Conservation (phyloP, 2,329 filamentous ascomycete species). For the Albophoma yamanashiensis region DNA sequence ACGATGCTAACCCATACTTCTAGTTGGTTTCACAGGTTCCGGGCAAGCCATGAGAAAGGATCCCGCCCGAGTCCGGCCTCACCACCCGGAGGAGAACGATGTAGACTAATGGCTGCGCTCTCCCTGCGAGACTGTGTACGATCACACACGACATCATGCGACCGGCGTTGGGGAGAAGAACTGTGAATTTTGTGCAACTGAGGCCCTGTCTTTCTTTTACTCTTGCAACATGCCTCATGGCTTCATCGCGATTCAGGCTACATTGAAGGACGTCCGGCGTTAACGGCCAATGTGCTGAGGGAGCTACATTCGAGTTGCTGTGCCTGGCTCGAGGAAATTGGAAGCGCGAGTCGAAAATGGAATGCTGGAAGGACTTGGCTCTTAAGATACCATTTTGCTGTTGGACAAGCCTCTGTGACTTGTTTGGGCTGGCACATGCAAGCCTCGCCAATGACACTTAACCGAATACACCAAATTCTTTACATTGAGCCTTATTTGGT, state of each 20-base stretch:
- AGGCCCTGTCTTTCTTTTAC: background rate
- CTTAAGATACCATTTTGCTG: constrained; percentile 3
- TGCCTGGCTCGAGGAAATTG: background rate
- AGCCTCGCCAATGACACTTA: background rate
- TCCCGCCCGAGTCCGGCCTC: constrained; percentile 67
- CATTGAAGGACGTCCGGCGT: background rate
- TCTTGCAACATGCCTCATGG: background rate
- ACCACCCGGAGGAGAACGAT: constrained; percentile 70
- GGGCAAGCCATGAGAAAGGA: constrained; percentile 96
- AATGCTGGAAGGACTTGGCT: background rate
- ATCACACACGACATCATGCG: background rate
- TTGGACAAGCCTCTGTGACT: background rate
- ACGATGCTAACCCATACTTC: background rate
- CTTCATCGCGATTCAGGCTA: background rate
- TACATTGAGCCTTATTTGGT: background rate
- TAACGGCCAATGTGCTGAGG: background rate
- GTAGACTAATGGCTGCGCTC: constrained; percentile 43
- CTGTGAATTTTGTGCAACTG: background rate
- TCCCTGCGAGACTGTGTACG: background rate
- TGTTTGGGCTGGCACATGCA: background rate
- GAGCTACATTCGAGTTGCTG: background rate
- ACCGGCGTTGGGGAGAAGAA: background rate
- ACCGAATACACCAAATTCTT: background rate
- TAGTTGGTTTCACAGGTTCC: constrained; percentile 93
- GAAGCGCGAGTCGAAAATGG: background rate